Conservation (phyloP, 352 stramenopile genomes). For the Pythium coloratum region DNA sequence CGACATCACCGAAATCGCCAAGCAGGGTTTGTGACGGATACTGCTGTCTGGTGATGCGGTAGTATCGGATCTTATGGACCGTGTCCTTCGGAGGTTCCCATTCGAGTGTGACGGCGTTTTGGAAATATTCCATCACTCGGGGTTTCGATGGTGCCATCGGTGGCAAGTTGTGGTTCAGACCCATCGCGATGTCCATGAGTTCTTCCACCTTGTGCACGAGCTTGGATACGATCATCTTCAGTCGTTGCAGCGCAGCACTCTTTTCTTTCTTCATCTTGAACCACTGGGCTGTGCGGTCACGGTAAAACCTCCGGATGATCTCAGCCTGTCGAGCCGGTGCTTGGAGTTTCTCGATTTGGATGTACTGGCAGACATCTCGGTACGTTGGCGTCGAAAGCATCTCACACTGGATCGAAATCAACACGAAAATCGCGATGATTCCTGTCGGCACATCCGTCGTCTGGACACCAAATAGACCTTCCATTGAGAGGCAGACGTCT, state of each 20-base stretch:
- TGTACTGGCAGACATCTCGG: conserved; percentile 48
- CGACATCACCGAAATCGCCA: conserved; percentile 77
- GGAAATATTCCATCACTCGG: conserved; percentile 48
- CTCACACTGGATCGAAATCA: conserved; percentile 86
- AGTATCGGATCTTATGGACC: conserved; percentile 82
- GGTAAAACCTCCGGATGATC: conserved; percentile 67
- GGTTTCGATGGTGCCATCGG: conserved; percentile 74
- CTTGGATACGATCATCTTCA: conserved; percentile 88
- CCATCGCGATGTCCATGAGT: conserved; percentile 88
- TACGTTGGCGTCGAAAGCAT: conserved; percentile 67
- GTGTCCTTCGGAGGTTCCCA: conserved; percentile 64
- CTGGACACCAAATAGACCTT: conserved; percentile 68
- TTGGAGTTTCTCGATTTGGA: conserved; percentile 50
- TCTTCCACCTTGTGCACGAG: conserved; percentile 88
- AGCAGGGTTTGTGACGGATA: conserved; percentile 83
- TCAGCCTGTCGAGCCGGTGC: conserved; percentile 53
- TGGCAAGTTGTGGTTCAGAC: conserved; percentile 79
- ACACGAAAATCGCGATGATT: conserved; percentile 76
- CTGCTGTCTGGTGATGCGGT: conserved; percentile 76
- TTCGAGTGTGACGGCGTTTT: conserved; percentile 75
- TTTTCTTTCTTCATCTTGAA: conserved; percentile 84
- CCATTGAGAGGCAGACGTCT: conserved; percentile 62
- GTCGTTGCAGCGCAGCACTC: conserved; percentile 71
- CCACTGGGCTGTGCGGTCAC: conserved; percentile 68
- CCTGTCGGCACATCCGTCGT: conserved; percentile 50